A percentile compares a stretch with the other conserved stretches of the same genome.
phyloP scores from a whole-genome alignment of 2,329 filamentous ascomycete genomes.

The Paecilomyces sp. region DNA sequence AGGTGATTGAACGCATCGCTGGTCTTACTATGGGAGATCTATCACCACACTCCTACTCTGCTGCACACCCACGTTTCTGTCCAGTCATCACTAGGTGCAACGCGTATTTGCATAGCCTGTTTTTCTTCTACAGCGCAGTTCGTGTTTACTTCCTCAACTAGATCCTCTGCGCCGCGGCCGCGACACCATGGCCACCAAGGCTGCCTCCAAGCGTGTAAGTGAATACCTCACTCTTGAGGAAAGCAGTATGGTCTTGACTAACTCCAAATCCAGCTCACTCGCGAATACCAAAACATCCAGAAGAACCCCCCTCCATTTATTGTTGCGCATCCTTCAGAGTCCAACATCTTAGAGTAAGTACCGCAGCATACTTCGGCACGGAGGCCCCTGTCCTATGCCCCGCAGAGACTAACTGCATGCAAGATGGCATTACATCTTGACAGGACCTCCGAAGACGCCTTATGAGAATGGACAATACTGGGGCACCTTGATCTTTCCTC shows the following conservation, averaged over 20 bases:
- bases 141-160: not conserved
- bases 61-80: not conserved
- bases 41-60: not conserved
- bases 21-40: not conserved
- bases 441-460: constrained; percentile 85
- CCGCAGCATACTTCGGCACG: not conserved
- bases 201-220: constrained; percentile 64
- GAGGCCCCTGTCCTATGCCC: not conserved
- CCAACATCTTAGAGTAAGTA: constrained; percentile 81
- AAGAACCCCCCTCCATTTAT: constrained; percentile 84
- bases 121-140: not conserved
- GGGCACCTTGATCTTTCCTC: constrained; percentile 91
- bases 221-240: not conserved
- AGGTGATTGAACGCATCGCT: not conserved
- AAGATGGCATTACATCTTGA: constrained; percentile 92
- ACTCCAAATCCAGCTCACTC: constrained; percentile 42
- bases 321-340: constrained; percentile 78
- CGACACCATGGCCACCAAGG: constrained; percentile 59
- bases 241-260: not conserved
- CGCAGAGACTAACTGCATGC: not conserved
- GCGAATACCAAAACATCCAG: constrained; percentile 58
- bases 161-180: not conserved
- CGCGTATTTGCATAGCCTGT: not conserved
- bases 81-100: not conserved
- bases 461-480: constrained; percentile 96